Base-by-base conservation (phyloP, 257 asterid genomes). In the Gynochthodes officinalis region DNA sequence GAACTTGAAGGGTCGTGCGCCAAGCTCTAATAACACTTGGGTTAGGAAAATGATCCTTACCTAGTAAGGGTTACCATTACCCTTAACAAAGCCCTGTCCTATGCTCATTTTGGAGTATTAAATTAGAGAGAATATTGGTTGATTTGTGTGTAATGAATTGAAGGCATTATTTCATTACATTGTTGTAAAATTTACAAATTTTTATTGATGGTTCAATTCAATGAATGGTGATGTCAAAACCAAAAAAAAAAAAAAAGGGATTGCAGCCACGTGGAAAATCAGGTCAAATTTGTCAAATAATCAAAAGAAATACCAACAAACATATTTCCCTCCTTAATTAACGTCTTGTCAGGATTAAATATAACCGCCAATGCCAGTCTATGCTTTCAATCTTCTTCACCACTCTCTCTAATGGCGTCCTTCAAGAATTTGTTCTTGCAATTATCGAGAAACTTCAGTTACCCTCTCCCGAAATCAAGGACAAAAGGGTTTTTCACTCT, bases 401-500 rank as follows among this genome's bases (percentile, higher is more conserved):
- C 10, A 19, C 46, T 40, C 28, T 30, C 61, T 69, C 62, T 71
- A 77, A 83, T 83, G 90, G 82, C 79, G 63, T 75, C 83, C 19
- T 62, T 55, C 79, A 82, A 75, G 80, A 83, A 81, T 65, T 35
- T 62, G 52, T 55, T 72, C 68, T 40, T 52, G 66, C 78, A 67
- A 40, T 63, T 67, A 19, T 77, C 80, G 76, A 86, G 75, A 81
- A 83, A 53, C 78, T 53, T 76, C 77, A 46, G 33, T 16, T 67
- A 53, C 27, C 58, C 71, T 28, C 58, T 39, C 15, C 72, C 79
- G 19, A 58, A 67, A 40, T 74, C 90, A 69, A 76, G n/a, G 58
- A 50, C 76, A 25, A 73, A 80, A 70, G 83, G 70, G 13, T 39
- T 79, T 75, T 74, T 78, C 81, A 82, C 81, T 72, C 64, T 74